Evolutionary conservation across 1,139 yeast species (phyloP), one percentile per base, ranked within the genome.

Genomic region (Suhomyces wounanorum): DNA sequence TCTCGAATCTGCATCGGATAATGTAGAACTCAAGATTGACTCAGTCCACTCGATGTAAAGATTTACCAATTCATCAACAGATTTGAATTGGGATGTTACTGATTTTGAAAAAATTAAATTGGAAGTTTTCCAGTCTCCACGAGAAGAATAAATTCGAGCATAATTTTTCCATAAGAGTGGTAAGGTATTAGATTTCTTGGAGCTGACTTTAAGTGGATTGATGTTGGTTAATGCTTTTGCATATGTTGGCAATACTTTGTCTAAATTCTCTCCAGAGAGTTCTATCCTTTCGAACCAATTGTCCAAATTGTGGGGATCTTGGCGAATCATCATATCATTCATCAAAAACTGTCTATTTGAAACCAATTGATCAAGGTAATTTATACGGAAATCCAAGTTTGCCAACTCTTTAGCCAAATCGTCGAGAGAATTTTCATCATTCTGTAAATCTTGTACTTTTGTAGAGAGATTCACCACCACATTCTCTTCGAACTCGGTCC

Each of bases 21-120:
- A 17, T 8, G 52, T 50, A 1, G 53, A 51, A 35, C 50, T 50
- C 31, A 87, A 59, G 48, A 82, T 84, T 67, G 84, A 68, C 55
- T 87, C 89, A 21, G 87, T 75, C 97, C 97, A 91, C 40, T 76
- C 78, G 30, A 82, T 72, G 77, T 91, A 89, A 3, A 90, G 66
- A 2, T 78, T 78, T 1, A 86, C 89, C 39, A 90, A 67, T 53
- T 90, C 96, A 33, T 82, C 81, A 1, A 83, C 72, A 17, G 77
- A 69, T 30, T 73, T 78, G 66, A 78, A 90, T 11, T 91, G 92
- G 0, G 94, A 94, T 48, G 84, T 82, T 1, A 83, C 73, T 0
- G 95, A 87, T 52, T 85, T 85, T 39, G 83, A 81, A 51, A 78
- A 81, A 13, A 91, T 80, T 13, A 79, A 72, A 55, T 87, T 70